These are phyloP conservation scores for Dothideomycetes sp. DNA, from an alignment of 2,329 filamentous ascomycete species.

Conservation along the genomic window DNA sequence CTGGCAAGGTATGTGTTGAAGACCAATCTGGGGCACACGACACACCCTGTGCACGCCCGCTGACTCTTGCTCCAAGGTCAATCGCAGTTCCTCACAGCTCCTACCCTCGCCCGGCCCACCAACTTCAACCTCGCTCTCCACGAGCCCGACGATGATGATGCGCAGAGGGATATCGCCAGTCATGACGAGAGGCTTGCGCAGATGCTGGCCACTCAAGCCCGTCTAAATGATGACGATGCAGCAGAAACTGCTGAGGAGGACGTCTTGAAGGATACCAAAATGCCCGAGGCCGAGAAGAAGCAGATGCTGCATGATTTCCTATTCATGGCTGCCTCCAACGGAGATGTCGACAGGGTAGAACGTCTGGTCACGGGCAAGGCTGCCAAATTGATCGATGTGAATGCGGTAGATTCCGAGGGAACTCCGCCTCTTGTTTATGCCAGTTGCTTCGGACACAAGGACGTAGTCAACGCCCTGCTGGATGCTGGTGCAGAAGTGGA, in stretches of 20 bases:
- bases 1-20: conserved; percentile 68
- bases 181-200: conserved; percentile 85
- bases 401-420: conserved; percentile 84
- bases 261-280: conserved; percentile 61
- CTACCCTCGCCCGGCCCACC: conserved; percentile 71
- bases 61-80: conserved; percentile 50
- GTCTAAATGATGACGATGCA: conserved; percentile 56
- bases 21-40: neutral
- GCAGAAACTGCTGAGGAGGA: conserved; percentile 70
- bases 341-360: conserved; percentile 71
- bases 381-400: conserved; percentile 67
- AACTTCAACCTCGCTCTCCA: conserved; percentile 79
- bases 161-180: conserved; percentile 42
- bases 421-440: conserved; percentile 96
- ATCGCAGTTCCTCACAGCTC: conserved; percentile 86
- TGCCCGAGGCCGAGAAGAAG: conserved; percentile 68
- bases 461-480: conserved; percentile 73
- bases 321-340: conserved; percentile 94
- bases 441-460: conserved; percentile 92
- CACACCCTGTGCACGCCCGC: conserved; percentile 4
- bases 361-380: conserved; percentile 66
- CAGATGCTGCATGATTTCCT: conserved; percentile 75
- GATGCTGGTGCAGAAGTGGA: conserved; percentile 82
- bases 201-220: conserved; percentile 92
- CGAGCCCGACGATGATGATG: conserved; percentile 62